Evolutionary conservation across 2,329 filamentous ascomycete genomes (phyloP).

Genomic region (Bertia moriformis): DNA sequence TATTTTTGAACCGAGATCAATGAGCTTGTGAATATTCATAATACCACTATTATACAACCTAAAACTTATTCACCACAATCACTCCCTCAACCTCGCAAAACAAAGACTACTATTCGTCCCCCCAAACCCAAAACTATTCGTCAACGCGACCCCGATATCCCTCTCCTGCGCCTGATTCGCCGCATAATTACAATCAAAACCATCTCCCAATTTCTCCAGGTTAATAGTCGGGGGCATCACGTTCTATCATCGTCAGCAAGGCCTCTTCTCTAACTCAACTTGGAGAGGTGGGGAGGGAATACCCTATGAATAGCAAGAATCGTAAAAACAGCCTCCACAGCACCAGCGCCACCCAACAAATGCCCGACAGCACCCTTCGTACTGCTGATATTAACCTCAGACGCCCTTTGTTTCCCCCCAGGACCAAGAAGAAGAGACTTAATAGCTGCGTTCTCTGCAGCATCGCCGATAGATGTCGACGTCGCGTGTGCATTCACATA

Average conservation of each 20-base stretch:
- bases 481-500: constrained; percentile 97
- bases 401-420: constrained; percentile 45
- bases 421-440: constrained; percentile 61
- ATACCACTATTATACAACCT: too few relatives aligned
- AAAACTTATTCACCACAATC: too few relatives aligned
- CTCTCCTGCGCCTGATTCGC: constrained; percentile 57
- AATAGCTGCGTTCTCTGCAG: constrained; percentile 76
- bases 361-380: constrained; percentile 91
- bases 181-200: constrained; percentile 75
- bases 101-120: constrained; percentile 87
- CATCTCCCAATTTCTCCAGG: constrained; percentile 48
- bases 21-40: too few relatives aligned
- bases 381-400: constrained; percentile 69
- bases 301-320: constrained; percentile 69
- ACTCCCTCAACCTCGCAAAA: constrained; percentile 50
- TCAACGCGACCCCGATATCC: constrained; percentile 60
- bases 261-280: too few relatives aligned
- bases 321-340: constrained; percentile 76
- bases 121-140: constrained; percentile 95
- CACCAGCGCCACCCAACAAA: constrained; percentile 78
- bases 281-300: constrained; percentile 15
- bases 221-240: constrained; percentile 78
- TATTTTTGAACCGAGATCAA: too few relatives aligned
- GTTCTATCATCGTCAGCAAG: constrained; percentile 34
- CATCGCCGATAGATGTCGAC: constrained; percentile 71